Conservation (phyloP, 1,284 basidiomycete genomes). For the Schizopora paradoxa region DNA sequence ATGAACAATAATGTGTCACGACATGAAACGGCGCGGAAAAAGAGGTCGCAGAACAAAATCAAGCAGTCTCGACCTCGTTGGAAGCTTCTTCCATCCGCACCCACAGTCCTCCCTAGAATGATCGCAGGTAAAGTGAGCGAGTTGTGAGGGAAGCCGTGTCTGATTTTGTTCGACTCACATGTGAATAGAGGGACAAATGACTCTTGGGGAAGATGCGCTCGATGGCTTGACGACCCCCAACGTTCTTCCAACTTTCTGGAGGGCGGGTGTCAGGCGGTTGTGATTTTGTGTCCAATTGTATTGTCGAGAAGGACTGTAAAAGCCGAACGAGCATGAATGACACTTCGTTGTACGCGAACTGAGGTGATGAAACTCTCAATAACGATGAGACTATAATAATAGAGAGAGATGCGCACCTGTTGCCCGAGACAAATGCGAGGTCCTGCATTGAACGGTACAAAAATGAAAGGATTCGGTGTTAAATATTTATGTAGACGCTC, state of each 20-base stretch:
- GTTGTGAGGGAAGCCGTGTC: neutral
- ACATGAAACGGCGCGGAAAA: too few relatives aligned
- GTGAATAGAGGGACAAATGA: slow-evolving; percentile 14
- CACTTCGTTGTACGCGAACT: slow-evolving; percentile 38
- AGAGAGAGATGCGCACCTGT: neutral
- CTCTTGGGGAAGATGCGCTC: slow-evolving; percentile 14
- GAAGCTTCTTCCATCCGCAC: slow-evolving; percentile 12
- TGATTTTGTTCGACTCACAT: slow-evolving; percentile 8
- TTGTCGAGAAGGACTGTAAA: slow-evolving; percentile 31
- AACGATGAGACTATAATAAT: neutral
- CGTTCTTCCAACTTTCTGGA: slow-evolving; percentile 25
- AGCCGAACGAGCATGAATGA: slow-evolving; percentile 37
- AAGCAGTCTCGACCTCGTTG: too few relatives aligned
- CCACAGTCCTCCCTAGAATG: slow-evolving; percentile 12
- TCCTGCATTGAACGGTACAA: slow-evolving; percentile 34
- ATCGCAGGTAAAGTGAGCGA: neutral
- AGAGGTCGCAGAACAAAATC: too few relatives aligned
- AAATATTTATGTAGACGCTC: slow-evolving; percentile 28
- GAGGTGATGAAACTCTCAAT: neutral
- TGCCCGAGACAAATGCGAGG: slow-evolving; percentile 17
- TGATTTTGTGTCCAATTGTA: slow-evolving; percentile 28
- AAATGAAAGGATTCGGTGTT: slow-evolving; percentile 34
- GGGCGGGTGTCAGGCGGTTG: slow-evolving; percentile 26
- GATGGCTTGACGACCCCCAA: slow-evolving; percentile 7
- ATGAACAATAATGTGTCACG: too few relatives aligned